Evolutionary conservation across 306 rosid species (phyloP), one percentile per base, ranked within the genome.

Genomic region (Luffa aegyptiaca): DNA sequence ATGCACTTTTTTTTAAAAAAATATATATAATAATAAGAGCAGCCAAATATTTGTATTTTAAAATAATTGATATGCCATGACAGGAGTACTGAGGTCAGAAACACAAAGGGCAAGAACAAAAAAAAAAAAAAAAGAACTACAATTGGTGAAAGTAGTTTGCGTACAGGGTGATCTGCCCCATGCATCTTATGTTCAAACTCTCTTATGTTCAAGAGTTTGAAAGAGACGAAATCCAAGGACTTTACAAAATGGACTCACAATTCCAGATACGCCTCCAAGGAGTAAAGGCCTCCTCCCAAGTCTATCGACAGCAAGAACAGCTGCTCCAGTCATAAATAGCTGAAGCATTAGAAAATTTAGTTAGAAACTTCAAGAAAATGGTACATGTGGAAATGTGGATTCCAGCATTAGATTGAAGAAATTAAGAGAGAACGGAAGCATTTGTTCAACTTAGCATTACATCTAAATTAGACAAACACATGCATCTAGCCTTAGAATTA

Each of bases 201-300:
- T 13, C 45, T 42, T 44, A 44, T 21, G 75, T 69, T 42, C 53
- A 44, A 69, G 35, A 18, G 75, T 44, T 70, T 20, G 37, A 44
- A 72, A 26, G 59, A 72, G 31, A 72, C 6, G 11, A 72, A 48
- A 72, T 12, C 36, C 77, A 31, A 26, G 42, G 3, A 72, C 6
- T 20, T 21, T 51, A 72, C 13, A 10, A 46, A 55, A 84, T 68
- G 81, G 59, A 79, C 93, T 85, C 79, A 95, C 99, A 76, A 95
- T 90, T 83, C 99, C 99, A 71, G 92, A 85, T 84, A 95, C 97
- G 81, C 99, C 99, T 76, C 92, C 92, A 64, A 95, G 90, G 35
- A 95, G 89, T 88, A 93, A 83, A 82, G 99, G 99, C 75, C 99
- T 91, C 90, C 99, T 93, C 79, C 99, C 99, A 49, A 95, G 78